Evolutionary conservation across 2,329 filamentous ascomycete species (phyloP).

Genomic region (Cladophialophora chaetospira): DNA sequence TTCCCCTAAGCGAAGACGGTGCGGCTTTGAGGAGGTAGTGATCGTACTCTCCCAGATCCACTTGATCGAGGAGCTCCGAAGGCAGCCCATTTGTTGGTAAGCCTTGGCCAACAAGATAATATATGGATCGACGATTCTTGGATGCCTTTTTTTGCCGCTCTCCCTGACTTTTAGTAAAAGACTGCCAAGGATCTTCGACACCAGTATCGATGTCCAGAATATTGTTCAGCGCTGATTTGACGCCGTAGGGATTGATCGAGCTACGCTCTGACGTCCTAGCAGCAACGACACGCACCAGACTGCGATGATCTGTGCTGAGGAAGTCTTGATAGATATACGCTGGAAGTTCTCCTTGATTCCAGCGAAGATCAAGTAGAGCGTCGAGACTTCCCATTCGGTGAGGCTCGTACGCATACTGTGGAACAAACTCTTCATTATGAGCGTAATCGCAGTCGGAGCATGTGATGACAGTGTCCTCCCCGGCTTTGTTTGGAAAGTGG

Average conservation of each 20-base stretch:
- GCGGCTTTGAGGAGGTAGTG: conserved; percentile 17
- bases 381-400: neutral
- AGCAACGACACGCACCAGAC: conserved; percentile 12
- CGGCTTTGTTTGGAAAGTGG: conserved; percentile 75
- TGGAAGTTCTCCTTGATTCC: neutral
- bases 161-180: conserved; percentile 14
- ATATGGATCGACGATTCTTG: conserved; percentile 19
- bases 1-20: neutral
- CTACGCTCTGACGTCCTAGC: neutral
- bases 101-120: conserved; percentile 32
- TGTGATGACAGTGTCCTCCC: conserved; percentile 81
- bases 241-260: conserved; percentile 59
- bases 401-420: conserved; percentile 36
- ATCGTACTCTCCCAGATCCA: neutral
- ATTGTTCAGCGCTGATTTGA: conserved; percentile 58
- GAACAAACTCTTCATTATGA: conserved; percentile 85
- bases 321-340: conserved; percentile 18
- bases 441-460: conserved; percentile 74
- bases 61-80: neutral
- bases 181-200: conserved; percentile 57
- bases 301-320: conserved; percentile 25
- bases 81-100: too few relatives aligned
- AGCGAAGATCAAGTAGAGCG: neutral
- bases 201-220: conserved; percentile 70
- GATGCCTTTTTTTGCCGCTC: conserved; percentile 40